Conservation (phyloP, 1,284 basidiomycete species). For the Stygiomarasmius scandens region DNA sequence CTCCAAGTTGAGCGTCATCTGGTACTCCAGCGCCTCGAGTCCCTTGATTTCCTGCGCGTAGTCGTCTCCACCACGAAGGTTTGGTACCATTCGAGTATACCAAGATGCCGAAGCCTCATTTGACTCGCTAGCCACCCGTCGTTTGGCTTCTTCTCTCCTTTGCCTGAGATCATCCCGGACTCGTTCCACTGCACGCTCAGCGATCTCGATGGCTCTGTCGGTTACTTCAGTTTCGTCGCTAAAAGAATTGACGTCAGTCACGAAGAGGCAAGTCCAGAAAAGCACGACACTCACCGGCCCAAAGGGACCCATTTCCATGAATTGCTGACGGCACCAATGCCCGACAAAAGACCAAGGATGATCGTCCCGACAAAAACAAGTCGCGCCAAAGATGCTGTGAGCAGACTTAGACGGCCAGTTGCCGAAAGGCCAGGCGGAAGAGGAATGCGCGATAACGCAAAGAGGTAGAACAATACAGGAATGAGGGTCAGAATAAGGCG, state of each 20-base stretch:
- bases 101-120: conserved; percentile 36
- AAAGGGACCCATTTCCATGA: conserved; percentile 52
- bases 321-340: conserved; percentile 72
- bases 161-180: conserved; percentile 52
- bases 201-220: conserved; percentile 49
- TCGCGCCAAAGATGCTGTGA: conserved; percentile 54
- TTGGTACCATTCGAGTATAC: conserved; percentile 50
- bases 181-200: conserved; percentile 54
- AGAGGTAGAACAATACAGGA: conserved; percentile 59
- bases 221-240: conserved; percentile 40
- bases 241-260: neutral
- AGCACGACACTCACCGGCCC: conserved; percentile 23
- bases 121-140: conserved; percentile 24
- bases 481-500: conserved; percentile 44
- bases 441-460: conserved; percentile 65
- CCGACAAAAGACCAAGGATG: conserved; percentile 72
- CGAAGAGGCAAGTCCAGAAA: conserved; percentile 2
- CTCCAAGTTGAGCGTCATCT: conserved; percentile 65
- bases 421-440: conserved; percentile 50
- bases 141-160: conserved; percentile 36
- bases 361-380: conserved; percentile 77
- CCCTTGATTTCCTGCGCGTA: conserved; percentile 54
- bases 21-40: conserved; percentile 65
- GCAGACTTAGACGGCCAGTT: conserved; percentile 36
- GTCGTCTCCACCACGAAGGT: conserved; percentile 50